Base-by-base conservation (phyloP, 2,329 filamentous ascomycete genomes). In the Paecilomyces fulvus region DNA sequence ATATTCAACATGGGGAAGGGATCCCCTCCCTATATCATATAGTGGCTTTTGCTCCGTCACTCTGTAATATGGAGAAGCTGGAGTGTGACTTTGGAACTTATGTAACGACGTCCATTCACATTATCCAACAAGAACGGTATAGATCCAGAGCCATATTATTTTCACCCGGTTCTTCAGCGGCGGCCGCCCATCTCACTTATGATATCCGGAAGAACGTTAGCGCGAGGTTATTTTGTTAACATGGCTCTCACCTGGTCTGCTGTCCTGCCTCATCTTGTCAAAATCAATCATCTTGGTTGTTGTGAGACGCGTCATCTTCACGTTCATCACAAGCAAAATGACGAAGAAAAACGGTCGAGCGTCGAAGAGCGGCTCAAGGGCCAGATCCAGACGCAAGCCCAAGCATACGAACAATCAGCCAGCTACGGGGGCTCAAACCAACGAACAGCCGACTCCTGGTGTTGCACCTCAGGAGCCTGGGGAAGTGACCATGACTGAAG, bases 231-330 rank as follows among this genome's bases (percentile, higher is more conserved):
- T 17, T 43, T 43, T 21, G 21, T 17, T 43, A 43, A 43, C 37
- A 20, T 43, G 37, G 37, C n/a, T 28, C n/a, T 43, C 17, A 8
- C 37, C 37, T 43, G n/a, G 7, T 43, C 17, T 17, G 37, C 17
- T 43, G 37, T 43, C 14, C 37, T 43, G n/a, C 14, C 37, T 17
- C n/a, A n/a, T 43, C 6, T n/a, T 20, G 14, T 20, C 37, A 43
- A 17, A 43, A 43, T 20, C 37, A 43, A 43, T 43, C 3, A 43
- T 43, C 33, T 37, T 5, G 14, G n/a, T 43, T 9, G 5, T 43
- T 43, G 37, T 43, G 14, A 43, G 11, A 37, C 49, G 46, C 49
- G 65, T 53, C 63, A 85, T 83, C 84, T 96, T 0, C 89, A 12
- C 37, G 14, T 43, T 8, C 37, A 43, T 17, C 37, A 17, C 37